Base-by-base conservation (phyloP, 2,329 filamentous ascomycete genomes). In the Orbilia javanica region DNA sequence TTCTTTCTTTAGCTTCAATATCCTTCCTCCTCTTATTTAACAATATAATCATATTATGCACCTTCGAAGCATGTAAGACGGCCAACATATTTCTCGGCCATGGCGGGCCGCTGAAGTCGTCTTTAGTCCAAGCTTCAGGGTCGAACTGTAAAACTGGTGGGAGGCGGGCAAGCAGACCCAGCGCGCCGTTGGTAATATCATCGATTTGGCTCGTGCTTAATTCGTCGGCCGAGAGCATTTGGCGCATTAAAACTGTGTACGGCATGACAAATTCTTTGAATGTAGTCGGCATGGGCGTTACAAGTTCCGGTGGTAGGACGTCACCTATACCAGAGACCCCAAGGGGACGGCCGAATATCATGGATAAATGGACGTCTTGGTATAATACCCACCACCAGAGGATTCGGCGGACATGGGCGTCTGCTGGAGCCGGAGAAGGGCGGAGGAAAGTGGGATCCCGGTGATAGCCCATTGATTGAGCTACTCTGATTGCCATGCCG, bases 321-420 rank as follows among this genome's bases (percentile, higher is more conserved):
- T 77, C 73, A 44, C 73, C 73, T 15, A 77, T 70, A 10, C 73
- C 73, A 5, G 73, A 77, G 13, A 71, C 73, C 15, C 73, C 73
- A 20, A 77, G 73, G 4, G 73, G 73, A 0, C 73, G 73, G 10
- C 73, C 73, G 55, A 77, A 77, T 15, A 77, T 77, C 73, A 77
- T 77, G 1, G 73, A 77, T 15, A 77, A 66, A 39, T 77, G 73
- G 3, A 77, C 73, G 44, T 77, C 73, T 44, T 77, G 73, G 50
- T 77, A 77, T 22, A 77, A 42, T 34, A 77, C 73, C 73, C 73
- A 77, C 73, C 73, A 77, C 73, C 73, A 77, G 2, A 77, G 66
- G 8, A 77, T 77, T 25, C 73, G 60, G 62, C 73, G 48, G 13
- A 77, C 67, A 18, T 77, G 73, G n/a, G 73, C 66, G 15, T 77